Evolutionary conservation across 1,284 basidiomycete species (phyloP).

Genomic region (Boletus semigastroideus): DNA sequence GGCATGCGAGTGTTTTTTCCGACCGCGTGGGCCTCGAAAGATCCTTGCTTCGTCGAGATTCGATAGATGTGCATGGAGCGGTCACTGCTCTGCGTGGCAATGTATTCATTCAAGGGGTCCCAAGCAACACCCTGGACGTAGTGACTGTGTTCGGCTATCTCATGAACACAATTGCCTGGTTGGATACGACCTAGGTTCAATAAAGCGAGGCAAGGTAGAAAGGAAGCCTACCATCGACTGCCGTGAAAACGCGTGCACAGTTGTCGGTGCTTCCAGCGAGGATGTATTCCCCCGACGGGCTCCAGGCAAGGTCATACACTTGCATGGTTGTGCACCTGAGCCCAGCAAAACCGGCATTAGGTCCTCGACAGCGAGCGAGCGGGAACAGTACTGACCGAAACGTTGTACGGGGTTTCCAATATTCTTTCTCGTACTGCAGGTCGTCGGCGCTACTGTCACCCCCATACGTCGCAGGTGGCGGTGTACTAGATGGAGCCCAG

Average conservation of each 20-base stretch:
- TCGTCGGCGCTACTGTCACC: constrained; percentile 77
- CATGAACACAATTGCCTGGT: constrained; percentile 75
- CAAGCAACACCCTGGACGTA: constrained; percentile 97
- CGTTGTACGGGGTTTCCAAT: constrained; percentile 90
- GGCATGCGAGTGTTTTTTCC: constrained; percentile 78
- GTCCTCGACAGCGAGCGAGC: neutral
- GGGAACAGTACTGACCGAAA: constrained; percentile 59
- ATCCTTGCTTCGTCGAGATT: constrained; percentile 74
- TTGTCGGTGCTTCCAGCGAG: constrained; percentile 97
- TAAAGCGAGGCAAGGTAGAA: constrained; percentile 2
- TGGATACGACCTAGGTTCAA: constrained; percentile 2
- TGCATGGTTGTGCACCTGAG: constrained; percentile 83
- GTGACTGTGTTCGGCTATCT: constrained; percentile 88
- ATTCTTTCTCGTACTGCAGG: constrained; percentile 87
- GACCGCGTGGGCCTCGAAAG: constrained; percentile 81
- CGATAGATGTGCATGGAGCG: constrained; percentile 88
- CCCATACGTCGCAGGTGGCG: constrained; percentile 72
- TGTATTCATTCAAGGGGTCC: constrained; percentile 94
- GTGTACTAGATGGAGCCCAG: constrained; percentile 83
- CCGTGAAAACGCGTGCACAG: constrained; percentile 82
- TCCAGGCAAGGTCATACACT: constrained; percentile 98
- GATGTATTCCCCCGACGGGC: constrained; percentile 91
- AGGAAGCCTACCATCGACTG: constrained; percentile 61
- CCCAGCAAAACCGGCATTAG: constrained; percentile 5
- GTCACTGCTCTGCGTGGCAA: constrained; percentile 93